phyloP scores from a whole-genome alignment of 495 filamentous ascomycete species.

The Penicillium steckii region DNA sequence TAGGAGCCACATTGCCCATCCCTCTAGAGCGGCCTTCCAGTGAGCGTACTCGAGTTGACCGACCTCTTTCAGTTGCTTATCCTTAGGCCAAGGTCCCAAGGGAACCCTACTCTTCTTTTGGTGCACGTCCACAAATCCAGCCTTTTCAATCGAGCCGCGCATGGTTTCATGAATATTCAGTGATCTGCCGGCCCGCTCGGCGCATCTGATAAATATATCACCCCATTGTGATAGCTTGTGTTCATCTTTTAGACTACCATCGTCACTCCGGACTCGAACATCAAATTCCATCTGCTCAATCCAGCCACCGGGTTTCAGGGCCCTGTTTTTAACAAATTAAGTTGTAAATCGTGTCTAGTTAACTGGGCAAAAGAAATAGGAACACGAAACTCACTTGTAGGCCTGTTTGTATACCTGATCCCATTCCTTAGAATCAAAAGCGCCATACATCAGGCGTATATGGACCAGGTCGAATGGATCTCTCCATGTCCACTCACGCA shows the following conservation, averaged over 20 bases:
- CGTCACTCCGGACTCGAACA: conserved; percentile 36
- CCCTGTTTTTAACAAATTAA: not conserved
- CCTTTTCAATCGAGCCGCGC: not conserved
- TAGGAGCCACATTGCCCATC: not conserved
- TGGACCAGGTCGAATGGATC: conserved; percentile 29
- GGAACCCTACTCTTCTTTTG: not conserved
- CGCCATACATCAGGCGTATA: conserved; percentile 11
- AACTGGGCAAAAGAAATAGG: not conserved
- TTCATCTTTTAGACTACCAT: conserved; percentile 24
- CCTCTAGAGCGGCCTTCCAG: not conserved
- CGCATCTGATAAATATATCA: not conserved
- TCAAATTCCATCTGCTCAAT: conserved; percentile 52
- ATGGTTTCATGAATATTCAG: not conserved
- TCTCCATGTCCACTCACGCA: conserved; percentile 20
- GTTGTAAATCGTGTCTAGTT: not conserved
- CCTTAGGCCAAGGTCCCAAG: not conserved
- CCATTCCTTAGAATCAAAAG: conserved; percentile 18
- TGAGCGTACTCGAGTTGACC: not conserved
- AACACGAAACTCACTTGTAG: conserved; percentile 5
- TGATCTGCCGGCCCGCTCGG: not conserved
- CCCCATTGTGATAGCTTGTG: not conserved
- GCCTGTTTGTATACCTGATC: conserved; percentile 19
- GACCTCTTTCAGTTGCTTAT: not conserved
- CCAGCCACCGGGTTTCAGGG: conserved; percentile 42
- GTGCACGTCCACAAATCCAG: not conserved